phyloP scores from a whole-genome alignment of 148 eudicot species.

The Mesembryanthemum crystallinum region DNA sequence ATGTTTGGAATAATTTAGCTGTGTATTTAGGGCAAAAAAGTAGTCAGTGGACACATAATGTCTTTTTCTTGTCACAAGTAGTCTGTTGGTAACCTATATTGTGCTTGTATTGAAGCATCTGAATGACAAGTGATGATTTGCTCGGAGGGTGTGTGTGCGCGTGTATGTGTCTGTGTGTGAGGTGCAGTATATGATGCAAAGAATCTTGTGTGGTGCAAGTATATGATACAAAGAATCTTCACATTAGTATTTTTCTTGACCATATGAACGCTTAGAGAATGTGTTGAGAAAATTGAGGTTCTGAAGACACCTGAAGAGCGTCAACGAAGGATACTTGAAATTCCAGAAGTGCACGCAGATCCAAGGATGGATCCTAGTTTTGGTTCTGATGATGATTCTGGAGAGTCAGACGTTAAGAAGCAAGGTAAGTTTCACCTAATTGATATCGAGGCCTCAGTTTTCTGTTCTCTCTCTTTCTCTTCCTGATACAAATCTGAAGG shows the following conservation, averaged over 20 bases:
- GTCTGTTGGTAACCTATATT: not conserved
- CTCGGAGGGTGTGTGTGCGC: not conserved
- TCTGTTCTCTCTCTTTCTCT: slow-evolving; percentile 4
- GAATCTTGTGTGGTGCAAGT: not conserved
- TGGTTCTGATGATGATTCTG: slow-evolving; percentile 79
- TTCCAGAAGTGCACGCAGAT: slow-evolving; percentile 81
- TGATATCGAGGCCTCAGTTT: not conserved
- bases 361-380: slow-evolving; percentile 82
- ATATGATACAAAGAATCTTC: not conserved
- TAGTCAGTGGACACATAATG: too few relatives aligned
- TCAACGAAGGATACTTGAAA: slow-evolving; percentile 56
- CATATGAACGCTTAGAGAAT: slow-evolving; percentile 73
- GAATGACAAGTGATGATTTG: not conserved
- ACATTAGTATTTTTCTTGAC: slow-evolving; percentile 59
- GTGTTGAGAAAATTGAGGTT: slow-evolving; percentile 70
- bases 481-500: slow-evolving; percentile 4
- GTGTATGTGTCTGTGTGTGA: not conserved
- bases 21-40: too few relatives aligned
- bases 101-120: not conserved
- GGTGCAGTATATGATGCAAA: not conserved
- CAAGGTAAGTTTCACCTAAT: slow-evolving; percentile 50
- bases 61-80: not conserved
- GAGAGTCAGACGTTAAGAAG: slow-evolving; percentile 38
- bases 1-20: too few relatives aligned
- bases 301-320: slow-evolving; percentile 80